Conservation (phyloP, 2,329 filamentous ascomycete genomes). For the Hirsutella thompsonii region DNA sequence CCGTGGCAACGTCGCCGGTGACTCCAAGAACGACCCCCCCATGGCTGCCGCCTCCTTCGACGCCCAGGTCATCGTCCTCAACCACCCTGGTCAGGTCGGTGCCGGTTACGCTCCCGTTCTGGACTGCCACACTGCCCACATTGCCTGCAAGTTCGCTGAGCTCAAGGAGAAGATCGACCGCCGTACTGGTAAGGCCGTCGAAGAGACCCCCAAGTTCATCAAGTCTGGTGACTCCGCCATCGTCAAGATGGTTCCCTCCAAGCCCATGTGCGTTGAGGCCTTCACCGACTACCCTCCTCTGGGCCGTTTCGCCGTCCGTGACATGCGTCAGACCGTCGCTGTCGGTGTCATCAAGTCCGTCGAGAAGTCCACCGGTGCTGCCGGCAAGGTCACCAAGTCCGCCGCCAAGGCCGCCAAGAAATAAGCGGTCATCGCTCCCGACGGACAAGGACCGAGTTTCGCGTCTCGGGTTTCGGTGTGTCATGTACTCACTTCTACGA, state of each 20-base stretch:
- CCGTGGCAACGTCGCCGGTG: slow-evolving; percentile 99
- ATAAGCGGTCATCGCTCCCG: slow-evolving; percentile 32
- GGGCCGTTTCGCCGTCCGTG: slow-evolving; percentile 99
- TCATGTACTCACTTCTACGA: slow-evolving; percentile 31
- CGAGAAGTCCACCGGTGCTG: slow-evolving; percentile 44
- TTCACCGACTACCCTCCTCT: slow-evolving; percentile 99
- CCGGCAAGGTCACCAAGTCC: slow-evolving; percentile 59
- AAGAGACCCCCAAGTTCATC: slow-evolving; percentile 95
- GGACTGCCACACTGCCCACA: slow-evolving; percentile 99
- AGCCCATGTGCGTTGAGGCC: slow-evolving; percentile 99
- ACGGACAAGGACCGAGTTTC: slow-evolving; percentile 8
- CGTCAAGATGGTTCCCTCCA: slow-evolving; percentile 99
- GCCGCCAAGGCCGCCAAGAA: slow-evolving; percentile 66
- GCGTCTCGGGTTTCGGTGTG: slow-evolving; percentile 10
- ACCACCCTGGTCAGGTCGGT: slow-evolving; percentile 99
- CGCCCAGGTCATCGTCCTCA: slow-evolving; percentile 99
- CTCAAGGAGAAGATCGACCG: slow-evolving; percentile 99
- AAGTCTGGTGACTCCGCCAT: slow-evolving; percentile 99
- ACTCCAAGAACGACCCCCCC: slow-evolving; percentile 99
- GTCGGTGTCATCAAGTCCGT: slow-evolving; percentile 93
- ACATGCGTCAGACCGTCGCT: slow-evolving; percentile 85
- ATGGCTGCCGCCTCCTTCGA: slow-evolving; percentile 85
- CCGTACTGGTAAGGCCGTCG: slow-evolving; percentile 97
- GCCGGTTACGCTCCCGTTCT: slow-evolving; percentile 98
- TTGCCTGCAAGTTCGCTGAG: slow-evolving; percentile 99